These are phyloP conservation scores for Candolleomyces eurysporus DNA, from an alignment of 768 basidiomycete genomes.

Conservation along the genomic window DNA sequence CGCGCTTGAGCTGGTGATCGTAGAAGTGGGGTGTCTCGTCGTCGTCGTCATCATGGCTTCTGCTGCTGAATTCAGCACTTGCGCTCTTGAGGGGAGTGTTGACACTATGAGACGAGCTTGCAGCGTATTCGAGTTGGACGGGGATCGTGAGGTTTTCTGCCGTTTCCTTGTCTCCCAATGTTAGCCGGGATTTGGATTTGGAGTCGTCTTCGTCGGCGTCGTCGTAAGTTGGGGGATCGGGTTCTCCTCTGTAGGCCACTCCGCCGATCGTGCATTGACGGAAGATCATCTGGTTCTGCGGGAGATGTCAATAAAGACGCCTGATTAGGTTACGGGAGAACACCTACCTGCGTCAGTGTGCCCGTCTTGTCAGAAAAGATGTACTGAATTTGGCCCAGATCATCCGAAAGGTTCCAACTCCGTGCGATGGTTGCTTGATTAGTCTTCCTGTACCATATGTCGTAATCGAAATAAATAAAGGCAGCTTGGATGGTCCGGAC, in stretches of 20 bases:
- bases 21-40: conserved; percentile 48
- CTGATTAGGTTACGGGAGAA: background rate
- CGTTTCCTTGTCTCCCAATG: conserved; percentile 5
- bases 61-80: conserved; percentile 9
- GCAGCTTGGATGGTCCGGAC: conserved; percentile 85
- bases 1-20: conserved; percentile 49
- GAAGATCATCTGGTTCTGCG: conserved; percentile 87
- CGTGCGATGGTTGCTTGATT: conserved; percentile 79
- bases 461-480: conserved; percentile 92
- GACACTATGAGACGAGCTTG: background rate
- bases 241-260: conserved; percentile 73
- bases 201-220: conserved; percentile 29
- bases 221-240: conserved; percentile 1
- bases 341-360: conserved; percentile 79
- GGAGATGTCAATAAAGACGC: background rate
- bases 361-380: conserved; percentile 98
- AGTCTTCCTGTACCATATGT: conserved; percentile 82
- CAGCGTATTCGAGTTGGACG: background rate
- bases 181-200: conserved; percentile 10
- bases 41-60: conserved; percentile 6
- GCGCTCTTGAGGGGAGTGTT: background rate
- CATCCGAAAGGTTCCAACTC: conserved; percentile 93
- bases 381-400: conserved; percentile 96
- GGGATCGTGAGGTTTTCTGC: conserved; percentile 6
- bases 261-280: conserved; percentile 89